A percentile compares a stretch with the other conserved stretches of the same genome.
These are phyloP conservation scores for Inonotus obliquus DNA, from an alignment of 1,284 basidiomycete genomes.

Conservation along the genomic window DNA sequence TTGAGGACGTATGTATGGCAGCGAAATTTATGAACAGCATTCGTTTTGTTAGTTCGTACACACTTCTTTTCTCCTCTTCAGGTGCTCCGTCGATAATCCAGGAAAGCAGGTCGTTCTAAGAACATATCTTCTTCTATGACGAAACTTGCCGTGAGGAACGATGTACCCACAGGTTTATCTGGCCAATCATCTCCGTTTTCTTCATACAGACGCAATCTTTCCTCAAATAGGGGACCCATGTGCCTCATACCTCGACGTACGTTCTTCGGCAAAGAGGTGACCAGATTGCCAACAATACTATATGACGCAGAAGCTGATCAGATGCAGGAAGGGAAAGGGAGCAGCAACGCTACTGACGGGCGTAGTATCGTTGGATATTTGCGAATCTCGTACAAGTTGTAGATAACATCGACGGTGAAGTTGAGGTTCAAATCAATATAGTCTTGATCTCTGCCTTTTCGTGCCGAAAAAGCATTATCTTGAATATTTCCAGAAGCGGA, in stretches of 20 bases:
- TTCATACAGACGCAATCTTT: conserved; percentile 29
- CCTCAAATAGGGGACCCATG: conserved; percentile 33
- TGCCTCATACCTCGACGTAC: conserved; percentile 25
- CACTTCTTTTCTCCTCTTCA: conserved; percentile 5
- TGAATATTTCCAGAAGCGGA: background rate
- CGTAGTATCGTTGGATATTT: conserved; percentile 33
- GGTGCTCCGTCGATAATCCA: conserved; percentile 18
- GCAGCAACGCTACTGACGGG: conserved; percentile 6
- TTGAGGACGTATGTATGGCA: conserved; percentile 30
- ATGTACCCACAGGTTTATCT: conserved; percentile 34
- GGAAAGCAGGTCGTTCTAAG: conserved; percentile 11
- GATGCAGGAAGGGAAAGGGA: background rate
- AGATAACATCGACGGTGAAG: conserved; percentile 30
- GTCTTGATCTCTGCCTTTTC: conserved; percentile 38
- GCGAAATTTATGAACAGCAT: conserved; percentile 29
- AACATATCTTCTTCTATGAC: background rate
- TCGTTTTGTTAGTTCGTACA: conserved; percentile 21
- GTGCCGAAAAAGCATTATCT: too few species aligned
- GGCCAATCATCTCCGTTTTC: conserved; percentile 33
- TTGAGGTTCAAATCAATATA: conserved; percentile 34
- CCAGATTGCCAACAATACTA: conserved; percentile 4
- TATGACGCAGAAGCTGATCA: background rate
- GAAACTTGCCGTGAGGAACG: background rate
- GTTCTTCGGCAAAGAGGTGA: background rate
- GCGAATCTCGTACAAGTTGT: conserved; percentile 25